These are phyloP conservation scores for Hypoxylon sp. DNA, from an alignment of 2,329 filamentous ascomycete genomes.

Conservation along the genomic window DNA sequence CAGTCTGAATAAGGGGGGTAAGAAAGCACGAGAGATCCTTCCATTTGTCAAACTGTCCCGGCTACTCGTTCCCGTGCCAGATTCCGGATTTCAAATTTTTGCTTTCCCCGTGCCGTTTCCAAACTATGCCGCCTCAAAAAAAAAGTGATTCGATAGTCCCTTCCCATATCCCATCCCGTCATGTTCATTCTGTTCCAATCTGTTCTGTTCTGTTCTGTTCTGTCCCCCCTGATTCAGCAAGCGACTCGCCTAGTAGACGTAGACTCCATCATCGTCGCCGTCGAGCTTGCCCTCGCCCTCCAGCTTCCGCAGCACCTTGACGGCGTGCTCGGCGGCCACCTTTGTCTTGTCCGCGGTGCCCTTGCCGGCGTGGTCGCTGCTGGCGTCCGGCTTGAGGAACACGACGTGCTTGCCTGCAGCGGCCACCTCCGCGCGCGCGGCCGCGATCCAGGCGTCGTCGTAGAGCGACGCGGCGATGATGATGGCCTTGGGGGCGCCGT, in stretches of 20 bases:
- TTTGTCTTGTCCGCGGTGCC: conserved; percentile 37
- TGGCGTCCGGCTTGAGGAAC: conserved; percentile 34
- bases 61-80: background rate
- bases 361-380: background rate
- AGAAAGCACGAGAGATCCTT: background rate
- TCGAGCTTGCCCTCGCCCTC: conserved; percentile 1
- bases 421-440: conserved; percentile 19
- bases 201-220: too few species aligned
- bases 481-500: conserved; percentile 31
- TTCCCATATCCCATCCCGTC: background rate
- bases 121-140: background rate
- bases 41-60: background rate
- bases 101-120: background rate
- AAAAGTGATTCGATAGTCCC: background rate
- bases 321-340: conserved; percentile 33
- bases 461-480: conserved; percentile 29
- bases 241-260: conserved; percentile 22
- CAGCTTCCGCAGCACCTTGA: conserved; percentile 48
- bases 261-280: conserved; percentile 25
- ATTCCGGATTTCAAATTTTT: background rate
- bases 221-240: background rate
- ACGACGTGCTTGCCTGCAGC: conserved; percentile 19
- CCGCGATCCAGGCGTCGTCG: conserved; percentile 37
- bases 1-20: background rate
- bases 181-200: too few species aligned